A percentile compares a stretch with the other conserved stretches of the same genome.
Evolutionary conservation across 164 flowering plant species (phyloP).

Genomic region (Platanus orientalis): DNA sequence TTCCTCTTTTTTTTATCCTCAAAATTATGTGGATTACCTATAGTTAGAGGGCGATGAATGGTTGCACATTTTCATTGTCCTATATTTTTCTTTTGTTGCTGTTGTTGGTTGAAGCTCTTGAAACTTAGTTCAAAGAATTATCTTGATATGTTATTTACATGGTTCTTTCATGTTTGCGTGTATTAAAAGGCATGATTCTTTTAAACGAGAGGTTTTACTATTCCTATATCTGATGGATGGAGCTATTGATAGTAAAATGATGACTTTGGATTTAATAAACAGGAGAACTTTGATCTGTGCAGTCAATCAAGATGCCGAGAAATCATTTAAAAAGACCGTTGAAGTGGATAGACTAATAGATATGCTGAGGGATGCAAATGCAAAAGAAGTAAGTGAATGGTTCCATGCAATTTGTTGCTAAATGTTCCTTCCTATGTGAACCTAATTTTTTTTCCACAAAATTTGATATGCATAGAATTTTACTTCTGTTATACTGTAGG

Average conservation of each 20-base stretch:
- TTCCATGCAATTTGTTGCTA: constrained; percentile 8
- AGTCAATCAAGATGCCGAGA: constrained; percentile 77
- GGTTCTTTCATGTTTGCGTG: not conserved
- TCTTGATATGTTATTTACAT: no score
- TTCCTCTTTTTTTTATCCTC: not conserved
- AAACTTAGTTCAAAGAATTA: not conserved
- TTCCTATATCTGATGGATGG: constrained; percentile 6
- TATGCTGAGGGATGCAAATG: constrained; percentile 62
- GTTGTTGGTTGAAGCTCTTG: not conserved
- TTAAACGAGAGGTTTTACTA: not conserved
- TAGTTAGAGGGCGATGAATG: not conserved
- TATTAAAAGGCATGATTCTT: not conserved
- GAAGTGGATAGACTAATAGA: constrained; percentile 86
- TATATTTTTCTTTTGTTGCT: not conserved
- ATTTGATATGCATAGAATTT: no score
- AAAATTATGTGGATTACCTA: not conserved
- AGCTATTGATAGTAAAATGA: constrained; percentile 23
- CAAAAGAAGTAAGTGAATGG: constrained; percentile 55
- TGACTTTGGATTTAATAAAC: constrained; percentile 62
- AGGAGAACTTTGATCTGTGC: constrained; percentile 91
- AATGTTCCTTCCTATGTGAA: not conserved
- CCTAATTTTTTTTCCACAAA: no score
- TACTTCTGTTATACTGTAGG: no score
- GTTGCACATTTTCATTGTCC: not conserved
- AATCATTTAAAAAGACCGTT: constrained; percentile 70